Percentiles rank a stretch among this genome's conserved stretches.
These are phyloP conservation scores for Paecilomyces dactylethromorphus DNA, from an alignment of 2,329 filamentous ascomycete genomes.

Conservation along the genomic window DNA sequence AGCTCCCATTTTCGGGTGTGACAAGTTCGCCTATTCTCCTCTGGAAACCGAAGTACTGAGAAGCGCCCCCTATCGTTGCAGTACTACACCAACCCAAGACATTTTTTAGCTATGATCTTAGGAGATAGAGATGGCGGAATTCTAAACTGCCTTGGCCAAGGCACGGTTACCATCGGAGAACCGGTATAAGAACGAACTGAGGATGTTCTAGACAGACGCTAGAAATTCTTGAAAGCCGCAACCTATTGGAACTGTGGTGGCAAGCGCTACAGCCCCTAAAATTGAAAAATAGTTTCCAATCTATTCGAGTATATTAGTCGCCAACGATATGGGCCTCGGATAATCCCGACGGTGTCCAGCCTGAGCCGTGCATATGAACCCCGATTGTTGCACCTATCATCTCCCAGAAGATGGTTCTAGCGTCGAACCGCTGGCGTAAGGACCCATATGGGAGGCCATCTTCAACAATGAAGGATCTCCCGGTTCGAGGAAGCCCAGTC, in stretches of 20 bases:
- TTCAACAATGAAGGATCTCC: not conserved
- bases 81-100: not conserved
- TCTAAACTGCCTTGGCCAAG: not conserved
- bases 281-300: not conserved
- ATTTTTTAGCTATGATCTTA: no score
- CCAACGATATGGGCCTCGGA: not conserved
- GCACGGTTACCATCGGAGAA: not conserved
- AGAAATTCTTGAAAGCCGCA: not conserved
- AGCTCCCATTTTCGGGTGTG: not conserved
- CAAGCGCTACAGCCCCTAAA: not conserved
- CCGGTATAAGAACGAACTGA: not conserved
- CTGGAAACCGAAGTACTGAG: not conserved
- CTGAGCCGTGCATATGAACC: not conserved
- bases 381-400: not conserved
- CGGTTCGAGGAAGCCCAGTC: not conserved
- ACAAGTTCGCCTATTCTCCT: not conserved
- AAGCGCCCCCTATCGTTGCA: not conserved
- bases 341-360: not conserved
- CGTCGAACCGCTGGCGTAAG: not conserved
- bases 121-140: no score
- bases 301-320: not conserved
- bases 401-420: not conserved
- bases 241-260: not conserved
- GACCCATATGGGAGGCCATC: not conserved
- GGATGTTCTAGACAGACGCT: not conserved